Conservation (phyloP, 441 rosid genomes). For the Theobroma grandiflorum region DNA sequence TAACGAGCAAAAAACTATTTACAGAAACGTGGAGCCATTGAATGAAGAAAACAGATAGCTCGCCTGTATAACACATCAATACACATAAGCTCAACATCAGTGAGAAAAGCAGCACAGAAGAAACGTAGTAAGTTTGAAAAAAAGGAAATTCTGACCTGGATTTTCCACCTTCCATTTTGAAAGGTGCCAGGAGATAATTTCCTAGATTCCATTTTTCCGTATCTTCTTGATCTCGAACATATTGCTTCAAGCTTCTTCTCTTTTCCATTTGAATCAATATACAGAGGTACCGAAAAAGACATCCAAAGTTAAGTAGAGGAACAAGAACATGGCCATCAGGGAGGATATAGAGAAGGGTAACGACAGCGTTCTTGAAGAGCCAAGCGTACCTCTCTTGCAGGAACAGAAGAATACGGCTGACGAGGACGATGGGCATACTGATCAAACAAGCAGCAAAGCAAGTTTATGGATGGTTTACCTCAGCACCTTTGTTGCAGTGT, state of each 20-base stretch:
- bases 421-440: slow-evolving; percentile 32
- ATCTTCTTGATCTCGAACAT: slow-evolving; percentile 23
- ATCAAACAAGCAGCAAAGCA: slow-evolving; percentile 39
- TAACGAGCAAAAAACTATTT: background rate
- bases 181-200: background rate
- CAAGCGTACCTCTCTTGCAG: slow-evolving; percentile 48
- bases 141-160: slow-evolving; percentile 2
- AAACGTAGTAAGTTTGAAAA: background rate
- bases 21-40: background rate
- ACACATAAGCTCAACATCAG: background rate
- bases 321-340: slow-evolving; percentile 46
- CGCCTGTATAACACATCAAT: background rate
- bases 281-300: background rate
- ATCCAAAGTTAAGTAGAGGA: slow-evolving; percentile 13
- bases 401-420: slow-evolving; percentile 31
- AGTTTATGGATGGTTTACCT: slow-evolving; percentile 78
- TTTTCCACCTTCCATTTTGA: background rate
- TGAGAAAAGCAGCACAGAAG: background rate
- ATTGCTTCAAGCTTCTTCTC: slow-evolving; percentile 23
- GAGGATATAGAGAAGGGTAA: slow-evolving; percentile 43
- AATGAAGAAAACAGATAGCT: slow-evolving; percentile 13
- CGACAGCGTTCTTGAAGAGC: slow-evolving; percentile 29
- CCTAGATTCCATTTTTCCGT: slow-evolving; percentile 21
- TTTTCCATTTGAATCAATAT: slow-evolving; percentile 27
- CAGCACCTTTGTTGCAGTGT: slow-evolving; percentile 83